Base-by-base conservation (phyloP, 2,329 filamentous ascomycete species). In the Microsporum canis region DNA sequence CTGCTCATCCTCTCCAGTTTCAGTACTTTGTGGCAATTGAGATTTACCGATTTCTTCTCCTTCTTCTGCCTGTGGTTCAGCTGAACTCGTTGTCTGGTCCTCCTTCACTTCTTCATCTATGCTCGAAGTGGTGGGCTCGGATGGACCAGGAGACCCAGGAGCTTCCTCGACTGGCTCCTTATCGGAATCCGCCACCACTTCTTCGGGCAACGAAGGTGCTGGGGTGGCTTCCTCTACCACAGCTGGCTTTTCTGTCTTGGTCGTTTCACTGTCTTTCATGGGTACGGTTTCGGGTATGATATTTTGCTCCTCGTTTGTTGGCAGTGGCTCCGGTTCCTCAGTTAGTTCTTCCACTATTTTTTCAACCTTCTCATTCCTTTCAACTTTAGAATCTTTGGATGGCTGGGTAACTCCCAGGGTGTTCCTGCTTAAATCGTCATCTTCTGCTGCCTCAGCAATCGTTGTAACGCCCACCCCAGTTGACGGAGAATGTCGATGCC, bases 401-500 rank as follows among this genome's bases (percentile, higher is more conserved):
- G 31, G 51, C 14, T 31, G 29, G 12, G 12, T 33, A 12, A 5
- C 31, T 55, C 6, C 31, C 14, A 23, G 58, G 8, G 17, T 31
- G 14, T 36, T 59, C 34, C 36, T 64, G 59, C 29, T 58, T 34
- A 36, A 3, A 5, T 62, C 64, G 29, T 71, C 70, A 39, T 71
- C 68, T 45, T 89, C 87, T 39, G 61, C 58, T 6, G 61, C 61
- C 62, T 94, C 88, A 51, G 89, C 79, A 6, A 94, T 88, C 0
- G 88, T 91, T 1, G 84, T 84, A 29, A 95, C 86, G 6, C 86
- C 81, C 60, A 84, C 87, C 58, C 88, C 85, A 23, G 86, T 85
- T 17, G 88, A 90, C 31, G 88, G 87, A 62, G 86, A 89, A 43
- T 64, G 63, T 29, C 63, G 61, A 71, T 95, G 89, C 65, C 89